Conservation (phyloP, 1,139 yeast genomes). For the Yamadazyma membranifaciens region DNA sequence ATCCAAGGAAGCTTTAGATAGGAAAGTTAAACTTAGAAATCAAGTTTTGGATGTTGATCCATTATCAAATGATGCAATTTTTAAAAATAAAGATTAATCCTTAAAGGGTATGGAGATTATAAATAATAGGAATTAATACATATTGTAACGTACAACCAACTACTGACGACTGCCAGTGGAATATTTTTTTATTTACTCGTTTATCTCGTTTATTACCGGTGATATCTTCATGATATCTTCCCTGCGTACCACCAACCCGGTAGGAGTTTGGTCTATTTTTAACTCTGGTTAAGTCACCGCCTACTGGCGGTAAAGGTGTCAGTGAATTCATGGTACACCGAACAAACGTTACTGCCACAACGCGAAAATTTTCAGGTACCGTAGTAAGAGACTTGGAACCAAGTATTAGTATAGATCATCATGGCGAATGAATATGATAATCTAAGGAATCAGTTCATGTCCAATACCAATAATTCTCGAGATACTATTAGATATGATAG, state of each 20-base stretch:
- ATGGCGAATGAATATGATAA: slow-evolving; percentile 8
- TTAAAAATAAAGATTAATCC: slow-evolving; percentile 34
- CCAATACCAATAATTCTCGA: slow-evolving; percentile 15
- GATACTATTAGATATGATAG: slow-evolving; percentile 8
- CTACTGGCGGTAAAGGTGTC: too few species aligned
- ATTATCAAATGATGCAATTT: slow-evolving; percentile 73
- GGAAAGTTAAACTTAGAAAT: slow-evolving; percentile 75
- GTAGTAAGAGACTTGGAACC: slow-evolving; percentile 1
- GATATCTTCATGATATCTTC: too few species aligned
- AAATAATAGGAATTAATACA: neutral
- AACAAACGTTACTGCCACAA: neutral
- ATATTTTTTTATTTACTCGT: too few species aligned
- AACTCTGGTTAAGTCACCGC: too few species aligned
- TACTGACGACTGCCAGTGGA: too few species aligned
- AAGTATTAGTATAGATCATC: neutral
- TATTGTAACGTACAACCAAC: neutral
- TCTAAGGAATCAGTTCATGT: slow-evolving; percentile 16
- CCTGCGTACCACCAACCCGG: too few species aligned
- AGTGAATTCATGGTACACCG: too few species aligned
- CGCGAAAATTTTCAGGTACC: slow-evolving; percentile 7
- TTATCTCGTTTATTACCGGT: too few species aligned
- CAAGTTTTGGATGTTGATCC: slow-evolving; percentile 79
- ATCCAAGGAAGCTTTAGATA: slow-evolving; percentile 74
- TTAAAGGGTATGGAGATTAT: too few species aligned
- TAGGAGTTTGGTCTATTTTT: too few species aligned